These are phyloP conservation scores for Kurtzmaniella cleridarum DNA, from an alignment of 805 yeast genomes.

Conservation along the genomic window DNA sequence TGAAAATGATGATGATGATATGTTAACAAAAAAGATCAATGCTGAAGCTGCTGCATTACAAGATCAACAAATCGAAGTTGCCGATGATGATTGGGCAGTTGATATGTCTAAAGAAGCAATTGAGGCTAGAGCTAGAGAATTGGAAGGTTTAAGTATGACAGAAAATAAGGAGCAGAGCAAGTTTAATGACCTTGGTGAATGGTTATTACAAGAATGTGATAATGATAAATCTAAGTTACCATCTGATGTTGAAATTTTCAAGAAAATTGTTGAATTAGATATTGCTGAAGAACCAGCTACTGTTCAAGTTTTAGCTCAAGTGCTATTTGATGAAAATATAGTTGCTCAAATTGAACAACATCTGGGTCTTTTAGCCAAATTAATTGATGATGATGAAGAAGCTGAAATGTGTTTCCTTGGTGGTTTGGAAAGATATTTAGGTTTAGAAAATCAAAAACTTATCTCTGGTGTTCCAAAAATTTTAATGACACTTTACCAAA, in stretches of 20 bases:
- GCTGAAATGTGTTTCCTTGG: conserved; percentile 90
- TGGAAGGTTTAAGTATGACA: conserved; percentile 57
- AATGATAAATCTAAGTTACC: conserved; percentile 60
- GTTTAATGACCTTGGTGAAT: conserved; percentile 80
- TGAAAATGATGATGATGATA: conserved; percentile 63
- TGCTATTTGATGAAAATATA: conserved; percentile 74
- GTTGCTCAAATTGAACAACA: conserved; percentile 69
- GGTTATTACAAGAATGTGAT: conserved; percentile 57
- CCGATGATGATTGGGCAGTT: conserved; percentile 95
- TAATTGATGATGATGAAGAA: conserved; percentile 53
- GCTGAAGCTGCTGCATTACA: conserved; percentile 75
- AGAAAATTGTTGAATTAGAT: conserved; percentile 77
- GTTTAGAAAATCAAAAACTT: conserved; percentile 66
- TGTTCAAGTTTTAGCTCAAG: conserved; percentile 88
- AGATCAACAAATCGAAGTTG: conserved; percentile 45
- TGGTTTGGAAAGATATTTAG: conserved; percentile 91
- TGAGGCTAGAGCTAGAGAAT: conserved; percentile 81
- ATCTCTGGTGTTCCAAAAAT: conserved; percentile 76
- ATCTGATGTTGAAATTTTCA: conserved; percentile 85
- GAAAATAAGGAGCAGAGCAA: conserved; percentile 40
- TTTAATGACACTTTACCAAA: conserved; percentile 73
- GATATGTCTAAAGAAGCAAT: conserved; percentile 97
- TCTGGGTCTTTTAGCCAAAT: conserved; percentile 75
- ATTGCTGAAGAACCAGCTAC: conserved; percentile 69
- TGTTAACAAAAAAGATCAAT: conserved; percentile 69